Conservation (phyloP, 2,329 filamentous ascomycete genomes). For the Lasiodiplodia hormozganensis region DNA sequence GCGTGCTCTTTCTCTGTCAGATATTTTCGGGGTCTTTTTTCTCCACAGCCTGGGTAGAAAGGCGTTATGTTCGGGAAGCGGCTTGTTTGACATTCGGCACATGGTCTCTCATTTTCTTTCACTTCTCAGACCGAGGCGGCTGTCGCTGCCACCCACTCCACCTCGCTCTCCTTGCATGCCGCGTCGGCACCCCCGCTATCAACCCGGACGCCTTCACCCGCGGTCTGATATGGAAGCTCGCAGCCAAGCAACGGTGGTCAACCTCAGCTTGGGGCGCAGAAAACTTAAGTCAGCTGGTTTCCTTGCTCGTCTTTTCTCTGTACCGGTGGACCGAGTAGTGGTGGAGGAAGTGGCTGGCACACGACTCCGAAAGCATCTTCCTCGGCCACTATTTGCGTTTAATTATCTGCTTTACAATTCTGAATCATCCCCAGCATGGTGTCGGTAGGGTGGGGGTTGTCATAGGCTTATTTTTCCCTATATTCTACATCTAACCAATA, state of each 20-base stretch:
- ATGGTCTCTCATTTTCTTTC: constrained; percentile 25
- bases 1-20: constrained; percentile 29
- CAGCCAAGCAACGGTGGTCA: constrained; percentile 6
- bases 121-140: constrained; percentile 14
- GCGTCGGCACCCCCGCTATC: constrained; percentile 22
- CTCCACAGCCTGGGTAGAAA: constrained; percentile 25
- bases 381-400: constrained; percentile 27
- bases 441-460: constrained; percentile 27
- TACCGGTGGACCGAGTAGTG: constrained; percentile 28
- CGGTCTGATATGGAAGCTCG: constrained; percentile 27
- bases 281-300: constrained; percentile 26
- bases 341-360: constrained; percentile 29
- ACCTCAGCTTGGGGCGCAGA: constrained; percentile 23
- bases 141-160: constrained; percentile 17
- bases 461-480: constrained; percentile 16
- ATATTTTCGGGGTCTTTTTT: constrained; percentile 27
- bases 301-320: constrained; percentile 10
- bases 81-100: constrained; percentile 25
- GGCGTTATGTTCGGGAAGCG: constrained; percentile 28
- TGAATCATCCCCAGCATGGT: constrained; percentile 28
- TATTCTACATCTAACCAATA: constrained; percentile 17
- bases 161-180: constrained; percentile 22
- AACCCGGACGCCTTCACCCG: constrained; percentile 22
- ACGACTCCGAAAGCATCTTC: constrained; percentile 22
- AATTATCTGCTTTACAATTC: constrained; percentile 19